Evolutionary conservation across 179 eudicot species (phyloP).

Genomic region (Silene noctiflora): DNA sequence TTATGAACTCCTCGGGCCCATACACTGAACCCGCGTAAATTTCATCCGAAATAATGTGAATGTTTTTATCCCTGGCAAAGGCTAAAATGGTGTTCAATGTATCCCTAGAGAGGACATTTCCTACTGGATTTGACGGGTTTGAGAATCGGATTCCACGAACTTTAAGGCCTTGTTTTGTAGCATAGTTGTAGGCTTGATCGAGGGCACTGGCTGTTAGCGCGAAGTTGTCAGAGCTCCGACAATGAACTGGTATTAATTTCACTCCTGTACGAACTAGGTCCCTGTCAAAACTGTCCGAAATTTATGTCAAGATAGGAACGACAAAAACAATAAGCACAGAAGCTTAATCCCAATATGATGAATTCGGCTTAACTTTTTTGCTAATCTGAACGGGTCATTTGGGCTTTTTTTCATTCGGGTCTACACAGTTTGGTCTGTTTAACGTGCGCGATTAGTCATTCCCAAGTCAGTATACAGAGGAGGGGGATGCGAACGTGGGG

Average conservation of each 20-base stretch:
- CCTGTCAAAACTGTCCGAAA: conserved; percentile 68
- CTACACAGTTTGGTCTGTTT: no score
- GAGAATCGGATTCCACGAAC: conserved; percentile 71
- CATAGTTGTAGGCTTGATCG: conserved; percentile 65
- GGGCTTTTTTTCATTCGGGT: no score
- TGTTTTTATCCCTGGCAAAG: conserved; percentile 75
- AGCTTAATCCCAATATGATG: no score
- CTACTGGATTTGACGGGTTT: conserved; percentile 84
- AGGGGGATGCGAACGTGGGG: no score
- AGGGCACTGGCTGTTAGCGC: conserved; percentile 48
- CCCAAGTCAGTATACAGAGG: no score
- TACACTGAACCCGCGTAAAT: conserved; percentile 56
- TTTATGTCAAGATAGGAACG: neutral
- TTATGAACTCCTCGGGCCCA: conserved; percentile 57
- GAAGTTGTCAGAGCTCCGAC: conserved; percentile 68
- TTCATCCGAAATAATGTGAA: conserved; percentile 80
- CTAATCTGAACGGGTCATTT: no score
- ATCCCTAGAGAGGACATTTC: conserved; percentile 54
- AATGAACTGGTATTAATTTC: conserved; percentile 68
- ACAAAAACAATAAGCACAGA: neutral
- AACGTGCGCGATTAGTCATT: no score
- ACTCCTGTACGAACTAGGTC: conserved; percentile 77
- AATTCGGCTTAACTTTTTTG: no score
- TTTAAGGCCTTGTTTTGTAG: conserved; percentile 62
- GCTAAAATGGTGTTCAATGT: conserved; percentile 49